phyloP scores from a whole-genome alignment of 2,329 filamentous ascomycete genomes.

The Talaromyces sp. region DNA sequence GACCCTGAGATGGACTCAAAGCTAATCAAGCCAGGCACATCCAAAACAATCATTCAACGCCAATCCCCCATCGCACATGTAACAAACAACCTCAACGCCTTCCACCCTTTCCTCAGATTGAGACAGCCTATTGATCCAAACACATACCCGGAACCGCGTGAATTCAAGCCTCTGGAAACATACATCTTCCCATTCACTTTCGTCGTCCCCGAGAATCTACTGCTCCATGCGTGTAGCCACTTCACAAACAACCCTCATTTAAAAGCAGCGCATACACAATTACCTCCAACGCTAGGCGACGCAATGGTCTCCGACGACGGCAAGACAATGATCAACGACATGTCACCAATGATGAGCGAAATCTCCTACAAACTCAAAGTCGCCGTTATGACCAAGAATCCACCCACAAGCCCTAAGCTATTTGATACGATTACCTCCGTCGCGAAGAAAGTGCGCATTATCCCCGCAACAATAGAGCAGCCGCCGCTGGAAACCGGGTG shows the following conservation, averaged over 20 bases:
- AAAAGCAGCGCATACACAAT: constrained; percentile 53
- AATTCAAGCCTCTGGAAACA: constrained; percentile 52
- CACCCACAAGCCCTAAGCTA: constrained; percentile 35
- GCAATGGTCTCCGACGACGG: constrained; percentile 51
- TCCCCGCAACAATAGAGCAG: constrained; percentile 57
- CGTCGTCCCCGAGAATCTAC: constrained; percentile 57
- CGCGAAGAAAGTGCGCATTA: constrained; percentile 56
- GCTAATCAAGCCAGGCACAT: constrained; percentile 40
- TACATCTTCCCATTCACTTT: constrained; percentile 64
- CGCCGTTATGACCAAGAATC: constrained; percentile 38
- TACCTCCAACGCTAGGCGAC: constrained; percentile 62
- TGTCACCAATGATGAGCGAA: constrained; percentile 60
- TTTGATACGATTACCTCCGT: constrained; percentile 48
- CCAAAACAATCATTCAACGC: constrained; percentile 54
- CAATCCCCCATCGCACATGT: constrained; percentile 51
- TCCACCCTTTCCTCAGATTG: constrained; percentile 60
- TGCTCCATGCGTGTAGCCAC: constrained; percentile 60
- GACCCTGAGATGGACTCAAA: too few relatives aligned
- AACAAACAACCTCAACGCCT: constrained; percentile 53
- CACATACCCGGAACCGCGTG: constrained; percentile 53
- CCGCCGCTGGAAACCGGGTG: constrained; percentile 55
- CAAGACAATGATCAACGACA: constrained; percentile 54
- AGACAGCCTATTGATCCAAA: constrained; percentile 56
- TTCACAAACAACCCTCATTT: constrained; percentile 49
- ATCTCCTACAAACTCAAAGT: constrained; percentile 57